Percentiles rank a stretch among this genome's conserved stretches.
phyloP scores from a whole-genome alignment of 257 asterid species.

The Nyctanthes arbortristis region DNA sequence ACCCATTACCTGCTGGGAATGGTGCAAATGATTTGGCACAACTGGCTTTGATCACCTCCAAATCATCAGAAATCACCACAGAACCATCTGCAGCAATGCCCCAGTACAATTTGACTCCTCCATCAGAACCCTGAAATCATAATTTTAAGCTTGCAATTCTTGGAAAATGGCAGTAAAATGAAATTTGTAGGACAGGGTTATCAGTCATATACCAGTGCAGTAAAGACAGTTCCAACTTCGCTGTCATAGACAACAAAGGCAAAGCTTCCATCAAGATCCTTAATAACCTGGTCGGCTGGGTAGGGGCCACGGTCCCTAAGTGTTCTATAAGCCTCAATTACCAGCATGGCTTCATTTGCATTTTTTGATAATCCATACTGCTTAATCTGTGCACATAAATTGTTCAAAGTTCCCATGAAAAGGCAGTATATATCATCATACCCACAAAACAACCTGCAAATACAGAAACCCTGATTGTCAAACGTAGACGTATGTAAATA shows the following conservation, averaged over 20 bases:
- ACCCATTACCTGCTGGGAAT: slow-evolving; percentile 70
- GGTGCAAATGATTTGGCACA: slow-evolving; percentile 90
- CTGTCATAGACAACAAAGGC: slow-evolving; percentile 78
- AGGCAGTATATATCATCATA: slow-evolving; percentile 71
- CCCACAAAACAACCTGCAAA: slow-evolving; percentile 66
- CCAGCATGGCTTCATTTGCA: slow-evolving; percentile 79
- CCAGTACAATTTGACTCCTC: slow-evolving; percentile 79
- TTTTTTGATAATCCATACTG: slow-evolving; percentile 67
- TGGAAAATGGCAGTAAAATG: not conserved
- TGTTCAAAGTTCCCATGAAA: slow-evolving; percentile 77
- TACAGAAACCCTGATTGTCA: not conserved
- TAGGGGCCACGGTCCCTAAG: slow-evolving; percentile 84
- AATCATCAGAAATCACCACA: slow-evolving; percentile 79
- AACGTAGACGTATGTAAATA: not conserved
- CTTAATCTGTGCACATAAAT: slow-evolving; percentile 59
- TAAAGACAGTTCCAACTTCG: slow-evolving; percentile 65
- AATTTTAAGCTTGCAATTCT: not conserved
- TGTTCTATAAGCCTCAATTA: slow-evolving; percentile 75
- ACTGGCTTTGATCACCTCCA: slow-evolving; percentile 62
- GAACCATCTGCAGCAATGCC: slow-evolving; percentile 89
- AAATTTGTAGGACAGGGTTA: not conserved
- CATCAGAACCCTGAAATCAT: slow-evolving; percentile 68
- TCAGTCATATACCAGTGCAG: slow-evolving; percentile 55
- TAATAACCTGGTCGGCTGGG: slow-evolving; percentile 85
- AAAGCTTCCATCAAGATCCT: slow-evolving; percentile 80